Percentiles rank a stretch among this genome's conserved stretches.
Conservation (phyloP, 306 rosid species). For the Boehmeria nivea region DNA sequence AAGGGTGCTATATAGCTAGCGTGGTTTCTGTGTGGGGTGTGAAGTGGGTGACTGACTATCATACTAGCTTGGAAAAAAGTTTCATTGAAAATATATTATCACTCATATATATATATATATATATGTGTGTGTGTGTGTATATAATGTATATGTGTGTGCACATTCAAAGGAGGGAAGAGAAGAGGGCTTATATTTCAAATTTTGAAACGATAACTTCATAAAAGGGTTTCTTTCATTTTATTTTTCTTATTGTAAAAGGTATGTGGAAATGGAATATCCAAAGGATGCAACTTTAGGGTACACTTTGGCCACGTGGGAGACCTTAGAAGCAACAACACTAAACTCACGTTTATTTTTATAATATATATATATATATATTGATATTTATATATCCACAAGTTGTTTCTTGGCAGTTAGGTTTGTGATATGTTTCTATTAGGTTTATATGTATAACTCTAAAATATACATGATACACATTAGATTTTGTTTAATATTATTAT, state of each 20-base stretch:
- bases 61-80: conserved; percentile 6
- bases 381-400: no score
- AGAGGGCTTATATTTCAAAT: conserved; percentile 57
- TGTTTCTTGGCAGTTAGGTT: no score
- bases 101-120: neutral
- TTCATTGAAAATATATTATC: conserved; percentile 18
- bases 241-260: conserved; percentile 19
- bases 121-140: neutral
- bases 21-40: conserved; percentile 28
- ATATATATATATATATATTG: no score
- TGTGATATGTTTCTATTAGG: no score
- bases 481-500: no score
- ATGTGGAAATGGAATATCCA: conserved; percentile 40
- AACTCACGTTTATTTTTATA: no score
- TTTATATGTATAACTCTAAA: no score
- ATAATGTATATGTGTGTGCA: neutral
- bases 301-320: conserved; percentile 53
- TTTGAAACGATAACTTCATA: conserved; percentile 58
- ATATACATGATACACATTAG: no score
- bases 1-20: conserved; percentile 21
- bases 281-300: conserved; percentile 31
- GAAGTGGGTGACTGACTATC: conserved; percentile 25
- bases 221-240: neutral
- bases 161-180: conserved; percentile 10
- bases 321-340: conserved; percentile 20